Evolutionary conservation across 176 grass and related monocot genomes (phyloP).

Genomic region (Zea luxurians): DNA sequence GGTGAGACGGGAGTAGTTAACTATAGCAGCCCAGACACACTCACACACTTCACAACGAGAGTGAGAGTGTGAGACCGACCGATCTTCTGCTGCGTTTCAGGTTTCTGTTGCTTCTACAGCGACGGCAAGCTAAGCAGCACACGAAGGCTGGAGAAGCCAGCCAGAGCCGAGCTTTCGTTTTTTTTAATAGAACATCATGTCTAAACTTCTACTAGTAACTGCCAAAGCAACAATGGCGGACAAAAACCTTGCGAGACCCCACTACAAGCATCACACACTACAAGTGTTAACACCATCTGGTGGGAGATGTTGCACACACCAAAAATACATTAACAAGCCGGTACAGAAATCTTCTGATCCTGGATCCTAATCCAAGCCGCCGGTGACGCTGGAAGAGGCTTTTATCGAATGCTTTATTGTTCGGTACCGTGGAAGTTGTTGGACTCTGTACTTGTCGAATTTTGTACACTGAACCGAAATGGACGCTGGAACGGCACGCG

Average conservation of each 20-base stretch:
- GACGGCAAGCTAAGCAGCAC: constrained; percentile 3
- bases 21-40: background rate
- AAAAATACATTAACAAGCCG: background rate
- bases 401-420: constrained; percentile 10
- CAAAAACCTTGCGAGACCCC: constrained; percentile 19
- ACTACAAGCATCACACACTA: constrained; percentile 24
- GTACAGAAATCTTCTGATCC: background rate
- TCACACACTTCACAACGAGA: constrained; percentile 33
- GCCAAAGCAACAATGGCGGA: constrained; percentile 18
- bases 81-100: constrained; percentile 5
- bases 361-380: constrained; percentile 25
- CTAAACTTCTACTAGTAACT: background rate
- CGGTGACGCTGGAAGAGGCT: constrained; percentile 18
- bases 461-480: constrained; percentile 48
- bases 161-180: background rate
- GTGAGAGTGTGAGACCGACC: constrained; percentile 30
- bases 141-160: background rate
- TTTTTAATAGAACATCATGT: background rate
- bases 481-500: constrained; percentile 24
- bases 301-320: background rate
- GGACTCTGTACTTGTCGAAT: constrained; percentile 14
- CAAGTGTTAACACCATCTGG: background rate
- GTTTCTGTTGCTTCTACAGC: constrained; percentile 2
- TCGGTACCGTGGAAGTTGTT: constrained; percentile 1
- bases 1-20: background rate